Conservation (phyloP, 2,329 filamentous ascomycete species). For the Nemania sp. region DNA sequence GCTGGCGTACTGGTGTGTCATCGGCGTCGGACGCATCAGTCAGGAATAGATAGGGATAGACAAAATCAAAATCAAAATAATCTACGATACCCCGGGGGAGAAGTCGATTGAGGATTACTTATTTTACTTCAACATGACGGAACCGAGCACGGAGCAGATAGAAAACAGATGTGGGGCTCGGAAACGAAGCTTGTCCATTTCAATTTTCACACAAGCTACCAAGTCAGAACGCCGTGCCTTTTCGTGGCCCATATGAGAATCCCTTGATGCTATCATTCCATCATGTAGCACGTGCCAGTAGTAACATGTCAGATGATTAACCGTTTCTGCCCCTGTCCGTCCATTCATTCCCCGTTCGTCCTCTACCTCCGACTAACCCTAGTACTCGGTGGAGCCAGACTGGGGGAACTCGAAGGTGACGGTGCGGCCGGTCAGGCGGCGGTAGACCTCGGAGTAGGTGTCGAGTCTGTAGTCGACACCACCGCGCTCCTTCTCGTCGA, state of each 20-base stretch:
- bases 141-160: constrained; percentile 6
- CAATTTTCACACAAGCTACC: constrained; percentile 55
- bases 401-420: constrained; percentile 99
- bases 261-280: constrained; percentile 38
- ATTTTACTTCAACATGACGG: neutral
- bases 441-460: constrained; percentile 99
- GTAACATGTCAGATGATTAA: constrained; percentile 32
- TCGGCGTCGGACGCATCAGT: constrained; percentile 82
- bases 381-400: constrained; percentile 77
- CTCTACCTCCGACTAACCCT: constrained; percentile 52
- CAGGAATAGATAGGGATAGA: constrained; percentile 43
- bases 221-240: constrained; percentile 54
- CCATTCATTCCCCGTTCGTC: constrained; percentile 12
- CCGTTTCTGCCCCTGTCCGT: constrained; percentile 1
- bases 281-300: constrained; percentile 33
- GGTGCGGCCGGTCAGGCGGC: constrained; percentile 91
- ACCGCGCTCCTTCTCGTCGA: constrained; percentile 99
- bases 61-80: neutral
- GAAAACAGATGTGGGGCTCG: constrained; percentile 23
- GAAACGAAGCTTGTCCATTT: constrained; percentile 45
- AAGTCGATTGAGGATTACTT: neutral
- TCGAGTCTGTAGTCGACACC: constrained; percentile 99
- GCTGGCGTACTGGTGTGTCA: constrained; percentile 92
- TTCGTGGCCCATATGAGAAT: constrained; percentile 41
- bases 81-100: constrained; percentile 48